A percentile compares a stretch with the other conserved stretches of the same genome.
phyloP scores from a whole-genome alignment of 2,329 filamentous ascomycete genomes.

The Pseudopyricularia javanii region DNA sequence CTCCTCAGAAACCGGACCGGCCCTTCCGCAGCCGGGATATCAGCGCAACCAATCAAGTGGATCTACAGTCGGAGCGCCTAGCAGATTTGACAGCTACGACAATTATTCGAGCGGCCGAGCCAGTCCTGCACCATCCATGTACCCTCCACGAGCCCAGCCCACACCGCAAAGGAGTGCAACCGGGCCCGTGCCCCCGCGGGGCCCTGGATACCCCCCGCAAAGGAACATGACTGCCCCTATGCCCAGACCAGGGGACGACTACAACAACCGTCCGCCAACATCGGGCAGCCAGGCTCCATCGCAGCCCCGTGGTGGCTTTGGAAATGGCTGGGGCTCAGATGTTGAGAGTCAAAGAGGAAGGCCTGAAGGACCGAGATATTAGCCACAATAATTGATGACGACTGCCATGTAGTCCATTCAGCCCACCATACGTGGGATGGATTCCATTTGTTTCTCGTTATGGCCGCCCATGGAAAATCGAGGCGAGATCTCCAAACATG shows the following conservation, averaged over 20 bases:
- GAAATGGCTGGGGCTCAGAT: constrained; percentile 7
- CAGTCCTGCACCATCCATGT: constrained; percentile 17
- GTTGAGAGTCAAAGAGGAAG: constrained; percentile 8
- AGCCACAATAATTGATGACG: not conserved
- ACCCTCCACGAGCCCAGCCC: constrained; percentile 8
- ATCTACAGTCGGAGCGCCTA: not conserved
- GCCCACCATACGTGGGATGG: too few relatives aligned
- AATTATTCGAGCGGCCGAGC: constrained; percentile 10
- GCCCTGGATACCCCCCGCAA: constrained; percentile 7
- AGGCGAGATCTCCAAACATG: too few relatives aligned
- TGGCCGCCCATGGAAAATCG: too few relatives aligned
- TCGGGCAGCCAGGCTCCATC: constrained; percentile 3
- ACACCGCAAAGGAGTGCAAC: not conserved
- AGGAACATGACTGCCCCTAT: constrained; percentile 21
- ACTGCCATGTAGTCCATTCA: not conserved
- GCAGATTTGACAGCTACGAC: not conserved
- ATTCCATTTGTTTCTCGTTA: too few relatives aligned
- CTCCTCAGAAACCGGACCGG: constrained; percentile 10
- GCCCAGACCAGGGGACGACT: constrained; percentile 7
- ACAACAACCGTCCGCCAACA: constrained; percentile 5
- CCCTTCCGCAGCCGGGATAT: constrained; percentile 13
- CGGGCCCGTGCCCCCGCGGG: constrained; percentile 7
- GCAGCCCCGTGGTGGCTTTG: not conserved
- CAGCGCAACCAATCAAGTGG: constrained; percentile 3
- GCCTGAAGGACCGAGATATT: constrained; percentile 6